These are phyloP conservation scores for Apiospora koreana DNA, from an alignment of 2,329 filamentous ascomycete species.

Conservation along the genomic window DNA sequence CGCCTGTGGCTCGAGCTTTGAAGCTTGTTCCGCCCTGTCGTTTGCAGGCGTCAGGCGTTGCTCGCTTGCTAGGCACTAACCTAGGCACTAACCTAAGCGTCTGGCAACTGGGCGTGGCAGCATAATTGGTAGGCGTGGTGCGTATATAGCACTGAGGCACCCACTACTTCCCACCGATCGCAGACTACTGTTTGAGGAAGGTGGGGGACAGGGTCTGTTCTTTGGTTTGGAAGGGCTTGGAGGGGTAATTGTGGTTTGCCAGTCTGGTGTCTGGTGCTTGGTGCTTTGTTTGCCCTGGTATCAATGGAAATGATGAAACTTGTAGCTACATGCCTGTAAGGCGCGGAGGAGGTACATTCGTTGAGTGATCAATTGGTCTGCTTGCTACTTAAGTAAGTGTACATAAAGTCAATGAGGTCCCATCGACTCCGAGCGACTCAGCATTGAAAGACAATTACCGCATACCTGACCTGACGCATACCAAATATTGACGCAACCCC, in stretches of 20 bases:
- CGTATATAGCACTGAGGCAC: too few species aligned
- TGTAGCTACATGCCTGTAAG: background rate
- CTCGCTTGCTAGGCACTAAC: too few species aligned
- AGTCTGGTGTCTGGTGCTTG: too few species aligned
- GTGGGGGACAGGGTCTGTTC: slow-evolving; percentile 4
- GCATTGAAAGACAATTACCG: background rate
- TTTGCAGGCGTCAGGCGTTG: too few species aligned
- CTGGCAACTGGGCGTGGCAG: too few species aligned
- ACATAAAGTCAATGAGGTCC: background rate
- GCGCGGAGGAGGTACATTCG: too few species aligned
- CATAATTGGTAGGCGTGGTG: too few species aligned
- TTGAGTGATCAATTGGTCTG: too few species aligned
- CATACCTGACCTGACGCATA: background rate
- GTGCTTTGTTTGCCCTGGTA: background rate
- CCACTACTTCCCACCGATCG: background rate
- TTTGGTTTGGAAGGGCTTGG: background rate
- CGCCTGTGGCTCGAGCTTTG: background rate
- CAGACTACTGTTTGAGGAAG: slow-evolving; percentile 1
- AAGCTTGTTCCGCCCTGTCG: background rate
- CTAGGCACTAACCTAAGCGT: too few species aligned
- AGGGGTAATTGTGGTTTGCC: background rate
- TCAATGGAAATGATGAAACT: background rate
- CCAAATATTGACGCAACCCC: background rate
- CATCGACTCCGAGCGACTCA: too few species aligned
- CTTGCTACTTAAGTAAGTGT: too few species aligned